Evolutionary conservation across 2,329 filamentous ascomycete species (phyloP), one percentile per base, ranked within the genome.

Genomic region (Pezicula neosporulosa): DNA sequence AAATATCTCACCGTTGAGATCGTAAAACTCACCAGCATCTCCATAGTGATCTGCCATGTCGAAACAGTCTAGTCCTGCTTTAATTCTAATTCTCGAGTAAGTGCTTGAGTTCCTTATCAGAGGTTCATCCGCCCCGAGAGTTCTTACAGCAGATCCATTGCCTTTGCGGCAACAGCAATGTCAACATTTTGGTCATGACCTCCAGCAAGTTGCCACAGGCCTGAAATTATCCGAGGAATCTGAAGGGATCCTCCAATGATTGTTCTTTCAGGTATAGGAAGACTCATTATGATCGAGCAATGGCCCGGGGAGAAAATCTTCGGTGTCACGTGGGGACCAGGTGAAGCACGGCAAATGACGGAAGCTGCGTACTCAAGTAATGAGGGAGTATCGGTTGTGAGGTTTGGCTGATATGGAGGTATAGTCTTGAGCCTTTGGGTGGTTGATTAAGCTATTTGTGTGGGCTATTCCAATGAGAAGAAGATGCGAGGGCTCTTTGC

Each of bases 1-100:
- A 9, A 39, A 9, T 18, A 16, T 10, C 18, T 15, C 19, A 13
- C 3, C 15, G 3, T 15, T 39, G 7, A 3, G 8, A 12, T 9
- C 4, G 1, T 16, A 9, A 16, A 6, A 39, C 42, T 44, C 24
- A 51, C 52, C 49, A 6, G 52, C 49, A 28, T 56, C 52, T 5
- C 53, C 50, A 44, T 53, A 55, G 48, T 55, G 53, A 48, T 55
- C 50, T 4, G 53, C 53, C 51, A 54, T 56, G n/a, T 56, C 56
- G n/a, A 57, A 57, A 42, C 39, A 44, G 19, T 51, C 28, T 7
- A 57, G 42, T 37, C 53, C 53, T 7, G 21, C 24, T 15, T 33
- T 35, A 30, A 55, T 55, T 36, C 56, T 56, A 19, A 3, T 10
- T 33, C 21, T 19, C 46, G 12, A 48, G 43, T n/a, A 16, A 21